Base-by-base conservation (phyloP, 306 rosid species). In the Sphenostylis stenocarpa region DNA sequence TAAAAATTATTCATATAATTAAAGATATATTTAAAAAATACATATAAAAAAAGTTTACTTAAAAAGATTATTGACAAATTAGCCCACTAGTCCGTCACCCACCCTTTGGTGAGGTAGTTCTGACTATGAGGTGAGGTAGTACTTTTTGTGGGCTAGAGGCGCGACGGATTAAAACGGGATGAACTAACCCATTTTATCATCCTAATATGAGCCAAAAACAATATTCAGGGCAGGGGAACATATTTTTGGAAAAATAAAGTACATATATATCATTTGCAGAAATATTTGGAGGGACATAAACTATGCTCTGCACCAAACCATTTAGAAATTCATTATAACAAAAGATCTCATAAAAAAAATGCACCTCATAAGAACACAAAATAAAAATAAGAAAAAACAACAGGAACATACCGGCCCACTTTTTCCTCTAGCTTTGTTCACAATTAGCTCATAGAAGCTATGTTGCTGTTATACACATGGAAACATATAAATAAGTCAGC, bases 381-480 rank as follows among this genome's bases (percentile, higher is more conserved):
- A 63, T 21, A 75, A 49, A 58, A 63, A 20, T 4, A 19, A 76
- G 41, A 51, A 36, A 44, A n/a, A 48, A 51, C 55, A 1, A 29
- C 49, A 68, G 44, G 26, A 71, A 85, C 82, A 78, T 90, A 95
- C 99, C 36, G 97, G 99, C 76, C 99, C 97, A 89, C 97, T 92
- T 77, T 95, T 95, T 8, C 99, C 99, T 85, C 99, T 86, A 2
- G 97, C 98, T 82, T 90, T 92, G 91, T 95, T 95, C 43, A 92
- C 76, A 2, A 95, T 95, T 64, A 95, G 84, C 82, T 95, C 98
- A 82, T 92, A 95, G 83, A 95, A 95, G 80, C 99, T 92, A 73
- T 95, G 99, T 80, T 95, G 99, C 97, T 95, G 94, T 77, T 83
- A 76, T 55, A 85, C 60, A 26, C 69, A 83, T 7, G 17, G 15